These are phyloP conservation scores for Sclerotinia spermophila DNA, from an alignment of 2,329 filamentous ascomycete genomes.

Conservation along the genomic window DNA sequence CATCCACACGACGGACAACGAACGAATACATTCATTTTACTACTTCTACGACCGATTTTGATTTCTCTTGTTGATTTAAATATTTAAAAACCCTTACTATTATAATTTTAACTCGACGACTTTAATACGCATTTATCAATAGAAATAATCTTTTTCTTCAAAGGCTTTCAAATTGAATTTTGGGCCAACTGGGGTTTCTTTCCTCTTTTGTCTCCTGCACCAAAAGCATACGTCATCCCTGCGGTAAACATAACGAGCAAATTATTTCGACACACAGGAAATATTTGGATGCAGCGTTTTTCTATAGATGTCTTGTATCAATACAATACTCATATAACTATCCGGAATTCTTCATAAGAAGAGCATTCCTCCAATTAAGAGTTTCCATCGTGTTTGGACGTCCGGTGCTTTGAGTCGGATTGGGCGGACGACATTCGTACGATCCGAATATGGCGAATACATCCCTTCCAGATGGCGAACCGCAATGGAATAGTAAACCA, in stretches of 20 bases:
- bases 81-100: too few relatives aligned
- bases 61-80: neutral
- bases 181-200: neutral
- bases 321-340: neutral
- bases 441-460: constrained; percentile 6
- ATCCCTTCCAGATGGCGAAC: constrained; percentile 23
- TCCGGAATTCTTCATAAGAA: neutral
- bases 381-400: neutral
- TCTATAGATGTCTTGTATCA: neutral
- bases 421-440: neutral
- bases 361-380: neutral
- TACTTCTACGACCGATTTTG: neutral
- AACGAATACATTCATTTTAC: neutral
- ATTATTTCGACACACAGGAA: neutral
- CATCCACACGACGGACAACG: neutral
- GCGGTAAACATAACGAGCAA: neutral
- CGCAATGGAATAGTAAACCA: constrained; percentile 36
- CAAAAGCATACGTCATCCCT: constrained; percentile 16
- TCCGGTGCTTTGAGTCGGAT: neutral
- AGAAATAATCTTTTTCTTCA: neutral
- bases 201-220: neutral
- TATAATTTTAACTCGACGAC: neutral
- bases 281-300: neutral
- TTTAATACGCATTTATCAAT: neutral
- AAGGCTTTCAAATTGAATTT: neutral